Evolutionary conservation across 2,329 filamentous ascomycete genomes (phyloP).

Genomic region (Coniochaeta sp.): DNA sequence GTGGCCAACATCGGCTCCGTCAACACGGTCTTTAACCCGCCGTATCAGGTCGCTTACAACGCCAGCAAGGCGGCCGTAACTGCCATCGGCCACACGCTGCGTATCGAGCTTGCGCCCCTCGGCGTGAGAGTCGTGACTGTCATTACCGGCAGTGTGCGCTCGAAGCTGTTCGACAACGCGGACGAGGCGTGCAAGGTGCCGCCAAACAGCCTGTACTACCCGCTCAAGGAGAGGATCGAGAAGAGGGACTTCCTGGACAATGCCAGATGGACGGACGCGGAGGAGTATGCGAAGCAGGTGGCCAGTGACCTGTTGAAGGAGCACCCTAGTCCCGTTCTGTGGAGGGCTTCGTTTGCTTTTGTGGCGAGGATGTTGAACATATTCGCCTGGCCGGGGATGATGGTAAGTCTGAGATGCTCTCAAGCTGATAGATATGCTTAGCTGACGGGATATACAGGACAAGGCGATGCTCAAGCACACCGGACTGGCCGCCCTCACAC

Average conservation of each 20-base stretch:
- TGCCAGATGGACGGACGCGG: neutral
- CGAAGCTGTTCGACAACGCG: neutral
- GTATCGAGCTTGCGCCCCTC: constrained; percentile 12
- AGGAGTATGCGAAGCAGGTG: neutral
- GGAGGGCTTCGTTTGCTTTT: neutral
- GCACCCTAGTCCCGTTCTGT: neutral
- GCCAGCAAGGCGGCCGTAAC: constrained; percentile 12
- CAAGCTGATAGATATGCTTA: too few relatives aligned
- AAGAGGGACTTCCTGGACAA: neutral
- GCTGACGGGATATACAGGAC: neutral
- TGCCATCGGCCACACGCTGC: constrained; percentile 9
- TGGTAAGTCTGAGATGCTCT: neutral
- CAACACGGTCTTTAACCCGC: constrained; percentile 5
- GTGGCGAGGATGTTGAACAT: neutral
- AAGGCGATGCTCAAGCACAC: neutral
- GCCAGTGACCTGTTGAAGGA: neutral
- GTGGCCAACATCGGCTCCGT: constrained; percentile 16
- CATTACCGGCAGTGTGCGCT: constrained; percentile 10
- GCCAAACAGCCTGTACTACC: neutral
- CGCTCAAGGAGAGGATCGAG: neutral
- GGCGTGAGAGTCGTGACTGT: constrained; percentile 13
- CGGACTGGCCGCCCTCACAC: neutral
- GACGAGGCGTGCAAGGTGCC: neutral
- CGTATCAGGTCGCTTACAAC: constrained; percentile 1
- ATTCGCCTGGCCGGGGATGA: neutral